A percentile compares a stretch with the other conserved stretches of the same genome.
These are phyloP conservation scores for Nicotiana benthamiana DNA, from an alignment of 257 asterid genomes.

Conservation along the genomic window DNA sequence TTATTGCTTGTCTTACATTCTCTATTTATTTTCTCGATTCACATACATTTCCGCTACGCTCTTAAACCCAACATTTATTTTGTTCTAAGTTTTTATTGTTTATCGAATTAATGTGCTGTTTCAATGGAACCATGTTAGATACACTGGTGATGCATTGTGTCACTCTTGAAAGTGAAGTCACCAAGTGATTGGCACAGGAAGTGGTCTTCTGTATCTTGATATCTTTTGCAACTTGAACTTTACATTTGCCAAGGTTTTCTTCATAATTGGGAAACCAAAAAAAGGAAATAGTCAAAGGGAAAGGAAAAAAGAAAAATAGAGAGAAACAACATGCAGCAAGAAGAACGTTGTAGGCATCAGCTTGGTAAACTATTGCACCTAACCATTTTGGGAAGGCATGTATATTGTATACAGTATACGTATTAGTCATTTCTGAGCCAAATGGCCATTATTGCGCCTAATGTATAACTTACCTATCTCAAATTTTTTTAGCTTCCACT, in stretches of 20 bases:
- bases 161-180: background rate
- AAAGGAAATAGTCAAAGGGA: no score
- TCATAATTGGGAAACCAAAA: background rate
- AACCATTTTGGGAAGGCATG: background rate
- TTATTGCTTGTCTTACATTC: no score
- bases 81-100: background rate
- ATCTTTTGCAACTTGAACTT: background rate
- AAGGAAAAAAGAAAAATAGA: background rate
- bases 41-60: no score
- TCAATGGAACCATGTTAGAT: background rate
- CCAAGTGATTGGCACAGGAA: background rate
- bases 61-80: no score
- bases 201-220: background rate
- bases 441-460: background rate
- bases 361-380: background rate
- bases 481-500: background rate
- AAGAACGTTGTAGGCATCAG: background rate
- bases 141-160: background rate
- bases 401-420: no score
- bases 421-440: background rate
- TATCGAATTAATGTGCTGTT: background rate
- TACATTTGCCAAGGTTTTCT: background rate
- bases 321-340: background rate
- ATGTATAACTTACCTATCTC: no score
- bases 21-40: no score